Evolutionary conservation across 2,329 filamentous ascomycete genomes (phyloP), one percentile per base, ranked within the genome.

Genomic region (Blastomyces parvus): DNA sequence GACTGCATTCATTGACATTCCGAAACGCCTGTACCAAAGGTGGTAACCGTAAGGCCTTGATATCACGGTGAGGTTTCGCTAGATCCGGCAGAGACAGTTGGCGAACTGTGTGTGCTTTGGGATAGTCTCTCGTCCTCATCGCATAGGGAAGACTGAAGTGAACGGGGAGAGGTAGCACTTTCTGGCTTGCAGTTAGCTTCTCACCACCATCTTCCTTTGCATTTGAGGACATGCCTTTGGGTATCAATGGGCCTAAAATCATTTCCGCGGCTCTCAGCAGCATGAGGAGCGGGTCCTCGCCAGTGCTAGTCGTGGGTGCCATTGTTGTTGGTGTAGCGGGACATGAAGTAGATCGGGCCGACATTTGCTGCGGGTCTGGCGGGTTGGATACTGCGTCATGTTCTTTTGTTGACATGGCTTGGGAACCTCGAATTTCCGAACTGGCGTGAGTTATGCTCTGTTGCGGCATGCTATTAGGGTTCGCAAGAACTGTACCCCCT

Each of bases 221-320:
- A 48, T 33, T 40, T 14, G 25, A 48, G 25, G 40, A 59, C 27
- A 59, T 59, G 40, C 42, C 57, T 46, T 33, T 59, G 40, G 57
- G 40, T 59, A 59, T 59, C 38, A 59, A 36, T 30, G 57, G 57
- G 40, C 40, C 57, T 48, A 59, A 59, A 46, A 59, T 59, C 17
- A 59, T 17, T 25, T 59, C 57, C n/a, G 57, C 57, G 13, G 57
- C 57, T 46, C 19, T 30, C 22, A 59, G 57, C 19, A 59, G 27
- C 40, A 59, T 33, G 19, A 48, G 57, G 11, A 59, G 57, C 11
- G 57, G 57, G 19, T 59, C 57, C 1, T 48, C 22, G 40, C 19
- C n/a, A n/a, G 14, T 46, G 17, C 42, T 17, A 33, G 33, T 36
- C 14, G 13, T 57, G 19, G 22, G 19, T 40, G 55, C 33, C 25